These are phyloP conservation scores for Psidium guajava DNA, from an alignment of 345 rosid species.

Conservation along the genomic window DNA sequence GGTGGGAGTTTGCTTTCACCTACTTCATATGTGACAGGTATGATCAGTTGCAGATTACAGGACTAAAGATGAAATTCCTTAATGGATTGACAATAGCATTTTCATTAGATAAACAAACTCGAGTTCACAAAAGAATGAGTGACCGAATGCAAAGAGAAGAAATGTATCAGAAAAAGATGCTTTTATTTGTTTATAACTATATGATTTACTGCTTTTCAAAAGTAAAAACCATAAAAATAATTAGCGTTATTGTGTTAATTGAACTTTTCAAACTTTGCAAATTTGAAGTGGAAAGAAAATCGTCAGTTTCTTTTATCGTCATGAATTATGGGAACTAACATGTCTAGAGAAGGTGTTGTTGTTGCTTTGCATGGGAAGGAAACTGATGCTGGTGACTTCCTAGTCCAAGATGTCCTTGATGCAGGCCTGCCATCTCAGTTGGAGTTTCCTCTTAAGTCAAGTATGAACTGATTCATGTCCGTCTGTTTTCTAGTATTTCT, in stretches of 20 bases:
- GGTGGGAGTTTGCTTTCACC: constrained; percentile 52
- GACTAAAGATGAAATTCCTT: background rate
- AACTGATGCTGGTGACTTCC: constrained; percentile 67
- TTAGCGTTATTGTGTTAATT: background rate
- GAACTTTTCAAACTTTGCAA: background rate
- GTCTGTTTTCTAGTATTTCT: constrained; percentile 5
- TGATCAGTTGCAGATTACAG: background rate
- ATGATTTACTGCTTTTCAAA: background rate
- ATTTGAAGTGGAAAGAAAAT: background rate
- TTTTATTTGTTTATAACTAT: background rate
- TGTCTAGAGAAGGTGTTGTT: constrained; percentile 51
- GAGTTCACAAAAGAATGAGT: background rate
- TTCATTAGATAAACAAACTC: background rate
- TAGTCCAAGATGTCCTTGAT: constrained; percentile 76
- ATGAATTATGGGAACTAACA: background rate
- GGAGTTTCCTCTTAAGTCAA: constrained; percentile 40
- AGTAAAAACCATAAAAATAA: background rate
- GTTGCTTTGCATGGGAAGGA: constrained; percentile 86
- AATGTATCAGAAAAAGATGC: background rate
- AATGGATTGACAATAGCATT: background rate
- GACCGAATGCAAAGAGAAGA: background rate
- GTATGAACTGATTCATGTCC: constrained; percentile 22
- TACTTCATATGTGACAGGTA: constrained; percentile 74
- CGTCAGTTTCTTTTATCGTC: background rate
- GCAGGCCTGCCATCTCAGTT: constrained; percentile 85